These are phyloP conservation scores for Dictyostelium capitatum DNA, from an alignment of 78 protist species.

Conservation along the genomic window DNA sequence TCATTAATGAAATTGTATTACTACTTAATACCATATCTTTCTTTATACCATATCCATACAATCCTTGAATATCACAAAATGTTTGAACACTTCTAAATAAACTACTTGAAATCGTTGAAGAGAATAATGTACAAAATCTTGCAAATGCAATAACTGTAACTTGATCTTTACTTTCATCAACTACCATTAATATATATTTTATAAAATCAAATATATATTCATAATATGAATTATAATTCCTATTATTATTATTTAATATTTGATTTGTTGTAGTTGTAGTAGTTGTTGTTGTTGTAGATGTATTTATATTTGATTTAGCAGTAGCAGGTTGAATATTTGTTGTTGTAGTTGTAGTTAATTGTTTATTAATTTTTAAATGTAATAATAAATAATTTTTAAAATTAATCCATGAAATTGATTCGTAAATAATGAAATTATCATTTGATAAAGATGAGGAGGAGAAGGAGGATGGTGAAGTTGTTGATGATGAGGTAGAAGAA, in stretches of 20 bases:
- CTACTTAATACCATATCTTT: constrained; percentile 1
- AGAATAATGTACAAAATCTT: not conserved
- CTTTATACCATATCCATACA: constrained; percentile 17
- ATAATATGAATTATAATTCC: constrained; percentile 4
- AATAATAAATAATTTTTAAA: not conserved
- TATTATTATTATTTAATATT: not conserved
- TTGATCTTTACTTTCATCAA: not conserved
- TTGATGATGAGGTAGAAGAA: too few species aligned
- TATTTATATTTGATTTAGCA: too few species aligned
- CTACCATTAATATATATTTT: constrained; percentile 7
- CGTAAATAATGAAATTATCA: not conserved
- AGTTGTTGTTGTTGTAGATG: not conserved
- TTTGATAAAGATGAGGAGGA: too few species aligned
- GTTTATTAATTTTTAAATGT: constrained; percentile 1
- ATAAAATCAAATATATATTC: constrained; percentile 22
- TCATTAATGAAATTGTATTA: not conserved
- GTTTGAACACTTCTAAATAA: constrained; percentile 24
- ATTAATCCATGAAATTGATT: constrained; percentile 5
- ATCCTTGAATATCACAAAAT: constrained; percentile 3
- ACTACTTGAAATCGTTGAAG: not conserved
- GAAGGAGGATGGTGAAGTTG: too few species aligned
- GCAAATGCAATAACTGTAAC: not conserved
- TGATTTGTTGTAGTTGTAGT: not conserved
- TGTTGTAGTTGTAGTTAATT: not conserved
- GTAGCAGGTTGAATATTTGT: not conserved